Conservation (phyloP, 176 grass and related monocot genomes). For the Oryza meridionalis region DNA sequence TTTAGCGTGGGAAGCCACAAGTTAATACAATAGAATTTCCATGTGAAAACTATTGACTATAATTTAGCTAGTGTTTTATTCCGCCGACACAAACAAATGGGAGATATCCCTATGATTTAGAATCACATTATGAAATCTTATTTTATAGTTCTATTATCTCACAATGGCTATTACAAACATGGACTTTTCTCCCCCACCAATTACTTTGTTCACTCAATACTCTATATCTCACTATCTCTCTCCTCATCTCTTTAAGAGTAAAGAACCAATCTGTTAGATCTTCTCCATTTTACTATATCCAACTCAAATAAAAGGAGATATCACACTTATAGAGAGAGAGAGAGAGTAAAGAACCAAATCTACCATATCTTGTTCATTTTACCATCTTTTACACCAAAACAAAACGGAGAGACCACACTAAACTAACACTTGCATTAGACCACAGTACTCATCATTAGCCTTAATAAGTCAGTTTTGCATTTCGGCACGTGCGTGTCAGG, state of each 20-base stretch:
- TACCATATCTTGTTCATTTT: too few species aligned
- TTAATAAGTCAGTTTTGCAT: neutral
- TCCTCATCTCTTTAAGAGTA: neutral
- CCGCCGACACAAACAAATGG: accelerated
- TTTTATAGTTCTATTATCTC: neutral
- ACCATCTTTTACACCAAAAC: too few species aligned
- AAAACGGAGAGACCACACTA: too few species aligned
- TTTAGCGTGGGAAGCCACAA: neutral
- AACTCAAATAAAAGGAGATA: neutral
- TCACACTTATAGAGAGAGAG: too few species aligned
- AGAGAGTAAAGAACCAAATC: too few species aligned
- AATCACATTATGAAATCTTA: neutral
- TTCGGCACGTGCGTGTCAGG: neutral
- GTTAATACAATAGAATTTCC: neutral
- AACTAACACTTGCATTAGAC: too few species aligned
- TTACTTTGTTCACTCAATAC: neutral
- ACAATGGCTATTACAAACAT: neutral
- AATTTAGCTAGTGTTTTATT: neutral
- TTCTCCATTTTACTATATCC: neutral
- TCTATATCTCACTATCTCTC: neutral
- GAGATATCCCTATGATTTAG: neutral
- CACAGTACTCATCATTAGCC: neutral
- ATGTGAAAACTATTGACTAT: neutral
- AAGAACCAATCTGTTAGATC: neutral
- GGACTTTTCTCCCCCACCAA: neutral